Percentiles rank a stretch among this genome's conserved stretches.
Conservation (phyloP, 805 yeast species). For the Metschnikowia gelsemii region DNA sequence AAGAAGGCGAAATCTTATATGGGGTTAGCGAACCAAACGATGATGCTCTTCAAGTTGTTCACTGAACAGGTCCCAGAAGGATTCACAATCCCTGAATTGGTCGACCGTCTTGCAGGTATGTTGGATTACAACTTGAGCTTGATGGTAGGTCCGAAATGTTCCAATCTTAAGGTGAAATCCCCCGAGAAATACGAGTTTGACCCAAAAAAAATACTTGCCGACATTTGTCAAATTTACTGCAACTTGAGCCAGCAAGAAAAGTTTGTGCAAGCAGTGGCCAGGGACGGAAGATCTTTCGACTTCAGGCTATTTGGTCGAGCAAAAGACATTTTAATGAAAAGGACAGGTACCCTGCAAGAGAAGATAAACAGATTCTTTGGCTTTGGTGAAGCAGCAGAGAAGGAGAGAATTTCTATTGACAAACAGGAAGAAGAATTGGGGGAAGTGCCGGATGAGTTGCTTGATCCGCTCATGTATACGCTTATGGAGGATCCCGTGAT, state of each 20-base stretch:
- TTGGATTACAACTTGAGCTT: constrained; percentile 86
- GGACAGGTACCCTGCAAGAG: constrained; percentile 49
- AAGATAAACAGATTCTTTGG: constrained; percentile 49
- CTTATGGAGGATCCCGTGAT: constrained; percentile 95
- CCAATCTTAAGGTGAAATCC: constrained; percentile 77
- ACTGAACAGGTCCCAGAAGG: constrained; percentile 85
- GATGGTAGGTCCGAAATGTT: constrained; percentile 94
- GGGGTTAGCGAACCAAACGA: constrained; percentile 79
- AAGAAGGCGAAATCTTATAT: constrained; percentile 77
- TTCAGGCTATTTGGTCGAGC: constrained; percentile 70
- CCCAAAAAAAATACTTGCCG: constrained; percentile 68
- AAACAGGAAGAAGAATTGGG: constrained; percentile 86
- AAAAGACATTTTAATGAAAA: constrained; percentile 54
- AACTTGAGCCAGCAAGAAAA: constrained; percentile 63
- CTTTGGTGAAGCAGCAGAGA: constrained; percentile 68
- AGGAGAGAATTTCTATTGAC: constrained; percentile 59
- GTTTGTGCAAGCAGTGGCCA: constrained; percentile 77
- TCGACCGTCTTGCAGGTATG: constrained; percentile 94
- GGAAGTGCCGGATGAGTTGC: constrained; percentile 92
- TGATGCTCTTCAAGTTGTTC: constrained; percentile 73
- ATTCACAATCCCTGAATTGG: constrained; percentile 84
- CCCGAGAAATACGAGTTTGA: constrained; percentile 83
- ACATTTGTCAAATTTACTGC: constrained; percentile 71
- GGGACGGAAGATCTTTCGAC: constrained; percentile 88
- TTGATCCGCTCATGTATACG: constrained; percentile 96